Percentiles rank a stretch among this genome's conserved stretches.
Evolutionary conservation across 2,329 filamentous ascomycete genomes (phyloP).

Genomic region (Aspergillus versicolor): DNA sequence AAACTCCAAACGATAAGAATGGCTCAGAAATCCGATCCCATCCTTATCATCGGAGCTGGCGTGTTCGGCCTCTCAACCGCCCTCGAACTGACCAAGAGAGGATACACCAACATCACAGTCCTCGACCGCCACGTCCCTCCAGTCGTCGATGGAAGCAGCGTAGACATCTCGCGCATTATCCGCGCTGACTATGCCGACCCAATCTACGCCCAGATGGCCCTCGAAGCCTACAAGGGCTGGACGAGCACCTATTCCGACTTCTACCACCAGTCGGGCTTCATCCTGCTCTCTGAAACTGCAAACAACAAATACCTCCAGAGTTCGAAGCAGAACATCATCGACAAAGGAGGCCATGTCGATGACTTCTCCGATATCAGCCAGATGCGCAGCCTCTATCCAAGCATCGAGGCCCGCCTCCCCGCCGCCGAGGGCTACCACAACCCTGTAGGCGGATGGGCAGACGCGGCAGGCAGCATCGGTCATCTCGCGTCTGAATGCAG

Average conservation of each 20-base stretch:
- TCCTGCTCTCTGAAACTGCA: constrained; percentile 26
- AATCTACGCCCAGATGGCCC: constrained; percentile 70
- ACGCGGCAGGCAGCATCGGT: constrained; percentile 61
- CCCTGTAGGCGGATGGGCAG: constrained; percentile 72
- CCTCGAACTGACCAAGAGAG: constrained; percentile 25
- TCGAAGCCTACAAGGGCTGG: constrained; percentile 67
- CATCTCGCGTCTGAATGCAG: constrained; percentile 25
- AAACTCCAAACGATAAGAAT: too few relatives aligned
- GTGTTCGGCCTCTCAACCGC: constrained; percentile 29
- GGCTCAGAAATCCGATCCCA: constrained; percentile 21
- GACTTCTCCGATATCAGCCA: constrained; percentile 42
- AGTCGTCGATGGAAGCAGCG: constrained; percentile 39
- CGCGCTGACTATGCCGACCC: constrained; percentile 68
- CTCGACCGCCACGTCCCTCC: constrained; percentile 35
- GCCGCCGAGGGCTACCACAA: constrained; percentile 66
- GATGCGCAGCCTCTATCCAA: constrained; percentile 19
- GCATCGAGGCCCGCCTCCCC: constrained; percentile 53
- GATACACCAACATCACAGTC: constrained; percentile 30
- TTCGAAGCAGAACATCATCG: constrained; percentile 34
- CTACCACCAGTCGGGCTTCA: constrained; percentile 24
- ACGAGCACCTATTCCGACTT: constrained; percentile 36
- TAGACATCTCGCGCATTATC: constrained; percentile 42
- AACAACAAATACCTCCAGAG: constrained; percentile 27
- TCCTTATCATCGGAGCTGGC: constrained; percentile 30
- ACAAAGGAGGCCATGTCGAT: constrained; percentile 35